Base-by-base conservation (phyloP, 768 basidiomycete genomes). In the Trametes maxima region DNA sequence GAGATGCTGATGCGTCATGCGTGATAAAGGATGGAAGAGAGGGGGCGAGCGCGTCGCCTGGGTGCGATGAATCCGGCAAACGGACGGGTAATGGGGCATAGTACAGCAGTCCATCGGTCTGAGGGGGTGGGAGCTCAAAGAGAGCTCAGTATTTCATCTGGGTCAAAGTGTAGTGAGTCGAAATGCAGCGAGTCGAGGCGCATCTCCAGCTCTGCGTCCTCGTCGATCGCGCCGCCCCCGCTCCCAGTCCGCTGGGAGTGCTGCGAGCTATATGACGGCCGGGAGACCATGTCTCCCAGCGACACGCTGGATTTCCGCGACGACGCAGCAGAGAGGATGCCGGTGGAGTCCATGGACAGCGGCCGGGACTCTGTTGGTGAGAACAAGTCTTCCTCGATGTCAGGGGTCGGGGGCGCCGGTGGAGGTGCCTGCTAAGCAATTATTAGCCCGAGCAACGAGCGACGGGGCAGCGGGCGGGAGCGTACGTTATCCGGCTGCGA, bases 141-240 rank as follows among this genome's bases (percentile, higher is more conserved):
- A 16, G 35, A 14, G 36, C 36, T 56, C 46, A 64, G 51, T 69
- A 88, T 87, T 42, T 77, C 78, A 64, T 86, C 82, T 24, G 80
- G 78, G 69, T 90, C 86, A 57, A 90, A 87, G 54, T 85, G 87
- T 46, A 90, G 65, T 0, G 82, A 78, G 64, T 90, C 89, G 69
- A 90, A 90, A 69, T 88, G 87, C 55, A 90, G 76, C 35, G 89
- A 89, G 68, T 89, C 86, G 14, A 90, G 82, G 39, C 74, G 77
- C 86, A 88, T 85, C 76, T 90, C 86, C 51, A 86, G 74, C 62
- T 80, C 82, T 63, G 74, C 62, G 52, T 87, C 81, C 36, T 68
- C 72, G 25, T 22, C 24, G 37, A 21, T 19, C 51, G 35, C n/a
- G 51, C 25, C 22, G 37, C 49, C 58, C 39, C 53, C 49, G 24